Evolutionary conservation across 1,284 basidiomycete genomes (phyloP).

Genomic region (Peniophora sp.): DNA sequence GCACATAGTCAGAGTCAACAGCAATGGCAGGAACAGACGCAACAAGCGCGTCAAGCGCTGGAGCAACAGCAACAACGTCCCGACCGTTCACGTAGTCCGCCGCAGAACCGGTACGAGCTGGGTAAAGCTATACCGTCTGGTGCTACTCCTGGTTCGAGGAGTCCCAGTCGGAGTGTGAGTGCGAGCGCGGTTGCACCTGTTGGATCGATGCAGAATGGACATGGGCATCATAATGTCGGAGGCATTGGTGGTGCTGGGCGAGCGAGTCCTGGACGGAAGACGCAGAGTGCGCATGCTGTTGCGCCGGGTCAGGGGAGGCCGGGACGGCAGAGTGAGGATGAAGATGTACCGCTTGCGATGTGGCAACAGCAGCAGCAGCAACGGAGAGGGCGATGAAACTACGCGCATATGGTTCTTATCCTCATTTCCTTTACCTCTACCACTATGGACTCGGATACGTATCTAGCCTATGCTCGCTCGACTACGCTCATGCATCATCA

Average conservation of each 20-base stretch:
- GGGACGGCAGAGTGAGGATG: conserved; percentile 46
- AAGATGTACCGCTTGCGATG: conserved; percentile 68
- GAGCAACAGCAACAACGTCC: conserved; percentile 11
- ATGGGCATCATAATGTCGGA: no score
- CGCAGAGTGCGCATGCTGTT: conserved; percentile 54
- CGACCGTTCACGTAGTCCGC: conserved; percentile 29
- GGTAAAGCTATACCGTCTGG: conserved; percentile 21
- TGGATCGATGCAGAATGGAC: conserved; percentile 13
- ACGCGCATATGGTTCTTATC: no score
- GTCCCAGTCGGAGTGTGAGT: conserved; percentile 48
- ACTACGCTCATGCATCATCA: no score
- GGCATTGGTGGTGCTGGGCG: conserved; percentile 28
- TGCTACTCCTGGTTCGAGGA: conserved; percentile 30
- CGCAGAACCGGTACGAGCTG: conserved; percentile 27
- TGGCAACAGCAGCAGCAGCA: conserved; percentile 41
- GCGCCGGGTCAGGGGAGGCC: conserved; percentile 29
- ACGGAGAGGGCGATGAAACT: no score
- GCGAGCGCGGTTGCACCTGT: conserved; percentile 45
- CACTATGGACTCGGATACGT: no score
- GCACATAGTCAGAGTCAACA: background rate
- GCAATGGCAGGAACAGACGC: background rate
- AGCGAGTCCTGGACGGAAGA: conserved; percentile 51
- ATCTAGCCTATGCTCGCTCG: no score
- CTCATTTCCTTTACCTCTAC: no score
- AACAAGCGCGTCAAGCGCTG: background rate